Evolutionary conservation across 2,329 filamentous ascomycete species (phyloP), one percentile per base, ranked within the genome.

Genomic region (Dothistroma pini): DNA sequence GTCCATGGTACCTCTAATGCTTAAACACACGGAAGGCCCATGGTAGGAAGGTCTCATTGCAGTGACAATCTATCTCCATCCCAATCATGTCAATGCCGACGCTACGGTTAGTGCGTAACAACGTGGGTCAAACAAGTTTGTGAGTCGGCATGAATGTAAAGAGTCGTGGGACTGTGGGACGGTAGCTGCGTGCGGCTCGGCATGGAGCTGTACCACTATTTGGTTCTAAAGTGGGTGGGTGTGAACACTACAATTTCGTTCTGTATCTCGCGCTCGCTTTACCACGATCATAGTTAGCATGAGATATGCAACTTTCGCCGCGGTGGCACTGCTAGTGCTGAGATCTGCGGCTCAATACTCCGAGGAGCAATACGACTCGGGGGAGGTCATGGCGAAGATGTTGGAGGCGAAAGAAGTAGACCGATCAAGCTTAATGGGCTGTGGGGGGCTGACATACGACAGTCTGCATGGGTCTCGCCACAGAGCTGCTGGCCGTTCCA

Each of bases 381-480:
- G 65, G 21, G 60, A 60, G 19, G 65, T 67, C n/a, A 66, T 66
- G 63, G 54, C 57, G 38, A 48, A 54, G 51, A 66, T 66, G 63
- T 66, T 67, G 65, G 54, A 54, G 31, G 63, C 63, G 29, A 67
- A 67, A 59, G 65, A 67, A 59, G 60, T 64, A 54, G 2, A 52
- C 31, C 21, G 32, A 35, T 31, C 34, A 49, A n/a, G 6, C 34
- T 29, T 29, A n/a, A 12, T 10, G 35, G 19, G 31, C 12, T 48
- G 58, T 31, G 31, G 47, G 25, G 35, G 51, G 41, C 47, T 63
- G 54, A 63, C 51, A 16, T 10, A 8, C n/a, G 21, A 2, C 19
- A 65, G 63, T 54, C 60, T 55, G 58, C 63, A 2, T 71, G 69
- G 69, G 63, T n/a, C 65, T 16, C 58, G 56, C 35, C 64, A 67